Conservation (phyloP, 148 eudicot species). For the Vaccinium myrtillus region DNA sequence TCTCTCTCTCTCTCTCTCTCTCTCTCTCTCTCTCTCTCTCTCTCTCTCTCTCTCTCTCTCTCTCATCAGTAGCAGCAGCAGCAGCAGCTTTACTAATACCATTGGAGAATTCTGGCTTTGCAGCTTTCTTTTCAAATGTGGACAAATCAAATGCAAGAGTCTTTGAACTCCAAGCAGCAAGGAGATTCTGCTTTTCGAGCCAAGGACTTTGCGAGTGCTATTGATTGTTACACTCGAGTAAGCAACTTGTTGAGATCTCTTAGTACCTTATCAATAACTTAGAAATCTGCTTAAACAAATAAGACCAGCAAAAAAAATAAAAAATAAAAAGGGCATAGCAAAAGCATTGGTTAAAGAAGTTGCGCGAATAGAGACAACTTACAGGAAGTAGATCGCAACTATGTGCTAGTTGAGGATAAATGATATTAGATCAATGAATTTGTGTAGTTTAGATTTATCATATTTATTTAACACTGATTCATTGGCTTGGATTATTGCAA, state of each 20-base stretch:
- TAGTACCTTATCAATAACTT: background rate
- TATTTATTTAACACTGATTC: background rate
- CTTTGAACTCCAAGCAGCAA: slow-evolving; percentile 61
- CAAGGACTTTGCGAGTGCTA: slow-evolving; percentile 58
- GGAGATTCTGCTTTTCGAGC: slow-evolving; percentile 68
- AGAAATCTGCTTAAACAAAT: background rate
- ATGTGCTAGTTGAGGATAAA: background rate
- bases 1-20: background rate
- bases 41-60: background rate
- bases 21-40: background rate
- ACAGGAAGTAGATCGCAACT: background rate
- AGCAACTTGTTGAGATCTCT: slow-evolving; percentile 10
- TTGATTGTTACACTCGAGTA: slow-evolving; percentile 55
- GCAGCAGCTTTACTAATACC: background rate
- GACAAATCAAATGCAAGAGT: slow-evolving; percentile 73
- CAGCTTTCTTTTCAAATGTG: slow-evolving; percentile 81
- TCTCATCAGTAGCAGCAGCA: background rate
- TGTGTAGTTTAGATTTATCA: background rate
- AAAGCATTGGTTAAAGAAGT: background rate
- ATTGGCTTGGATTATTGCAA: background rate
- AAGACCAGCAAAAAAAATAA: background rate
- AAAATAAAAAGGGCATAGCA: background rate
- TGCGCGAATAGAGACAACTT: background rate
- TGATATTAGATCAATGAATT: background rate
- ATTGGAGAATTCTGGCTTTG: slow-evolving; percentile 18